Evolutionary conservation across 2,329 filamentous ascomycete species (phyloP).

Genomic region (Neonectria sp.): DNA sequence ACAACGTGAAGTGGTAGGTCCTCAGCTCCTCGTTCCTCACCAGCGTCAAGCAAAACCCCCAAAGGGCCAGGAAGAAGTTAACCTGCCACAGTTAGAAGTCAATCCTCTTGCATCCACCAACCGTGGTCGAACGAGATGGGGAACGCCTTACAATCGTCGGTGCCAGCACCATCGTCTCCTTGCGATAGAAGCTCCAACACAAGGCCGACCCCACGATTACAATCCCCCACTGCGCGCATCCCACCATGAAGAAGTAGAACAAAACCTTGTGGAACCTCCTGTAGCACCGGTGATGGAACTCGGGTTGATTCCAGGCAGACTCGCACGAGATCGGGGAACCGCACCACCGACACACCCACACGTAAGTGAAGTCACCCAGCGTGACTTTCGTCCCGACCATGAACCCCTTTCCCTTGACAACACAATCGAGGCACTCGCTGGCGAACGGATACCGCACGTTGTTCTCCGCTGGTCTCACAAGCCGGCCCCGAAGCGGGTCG

Average conservation of each 20-base stretch:
- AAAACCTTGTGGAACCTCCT: conserved; percentile 55
- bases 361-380: conserved; percentile 52
- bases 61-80: conserved; percentile 55
- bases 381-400: conserved; percentile 55
- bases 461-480: conserved; percentile 51
- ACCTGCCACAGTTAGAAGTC: conserved; percentile 42
- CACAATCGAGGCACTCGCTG: conserved; percentile 58
- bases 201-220: conserved; percentile 55
- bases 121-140: not conserved
- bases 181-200: conserved; percentile 56
- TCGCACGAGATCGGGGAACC: conserved; percentile 55
- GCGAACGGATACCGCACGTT: conserved; percentile 56
- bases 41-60: conserved; percentile 53
- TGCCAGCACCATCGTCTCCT: conserved; percentile 49
- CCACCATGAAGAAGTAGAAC: conserved; percentile 56
- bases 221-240: conserved; percentile 56
- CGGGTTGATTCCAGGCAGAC: conserved; percentile 51
- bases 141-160: conserved; percentile 53
- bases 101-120: not conserved
- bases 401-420: conserved; percentile 53
- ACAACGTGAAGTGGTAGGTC: conserved; percentile 57
- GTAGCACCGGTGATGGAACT: conserved; percentile 60
- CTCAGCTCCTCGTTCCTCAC: conserved; percentile 53
- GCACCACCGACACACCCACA: conserved; percentile 63
- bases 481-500: conserved; percentile 47